Conservation (phyloP, 2,329 filamentous ascomycete species). For the Colletotrichum somersetense region DNA sequence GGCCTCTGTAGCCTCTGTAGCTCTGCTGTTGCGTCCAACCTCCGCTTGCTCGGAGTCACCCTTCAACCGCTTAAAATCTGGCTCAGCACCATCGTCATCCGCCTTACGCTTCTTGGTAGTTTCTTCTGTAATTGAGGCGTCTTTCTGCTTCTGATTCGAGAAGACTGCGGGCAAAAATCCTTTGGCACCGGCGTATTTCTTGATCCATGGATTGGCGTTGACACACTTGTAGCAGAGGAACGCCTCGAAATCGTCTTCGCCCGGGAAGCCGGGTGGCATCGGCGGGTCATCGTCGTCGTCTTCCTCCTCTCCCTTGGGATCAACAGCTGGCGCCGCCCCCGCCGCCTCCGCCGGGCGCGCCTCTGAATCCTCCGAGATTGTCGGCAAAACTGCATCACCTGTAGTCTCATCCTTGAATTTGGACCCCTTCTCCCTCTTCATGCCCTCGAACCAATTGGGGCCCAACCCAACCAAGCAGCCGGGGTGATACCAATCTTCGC, state of each 20-base stretch:
- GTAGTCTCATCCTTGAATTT: constrained; percentile 20
- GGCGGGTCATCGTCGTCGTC: constrained; percentile 73
- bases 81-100: constrained; percentile 61
- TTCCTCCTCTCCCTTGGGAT: constrained; percentile 42
- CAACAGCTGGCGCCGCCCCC: constrained; percentile 37
- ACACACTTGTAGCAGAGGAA: constrained; percentile 97
- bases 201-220: constrained; percentile 90
- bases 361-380: constrained; percentile 65
- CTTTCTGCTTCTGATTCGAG: constrained; percentile 48
- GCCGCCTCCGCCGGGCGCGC: constrained; percentile 45
- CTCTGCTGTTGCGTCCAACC: constrained; percentile 13
- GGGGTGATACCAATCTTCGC: constrained; percentile 98
- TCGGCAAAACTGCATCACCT: constrained; percentile 53
- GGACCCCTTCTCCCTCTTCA: constrained; percentile 54
- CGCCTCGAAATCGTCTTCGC: constrained; percentile 88
- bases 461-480: constrained; percentile 89
- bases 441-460: constrained; percentile 76
- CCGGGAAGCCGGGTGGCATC: constrained; percentile 86
- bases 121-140: constrained; percentile 12
- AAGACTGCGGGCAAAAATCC: constrained; percentile 86
- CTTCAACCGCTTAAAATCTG: constrained; percentile 66
- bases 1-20: constrained; percentile 35
- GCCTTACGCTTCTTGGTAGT: constrained; percentile 75
- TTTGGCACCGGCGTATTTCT: constrained; percentile 81
- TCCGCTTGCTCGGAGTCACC: constrained; percentile 53